Evolutionary conservation across 75 land plant genomes (phyloP), one percentile per base, ranked within the genome.

Genomic region (Sequoia sempervirens): DNA sequence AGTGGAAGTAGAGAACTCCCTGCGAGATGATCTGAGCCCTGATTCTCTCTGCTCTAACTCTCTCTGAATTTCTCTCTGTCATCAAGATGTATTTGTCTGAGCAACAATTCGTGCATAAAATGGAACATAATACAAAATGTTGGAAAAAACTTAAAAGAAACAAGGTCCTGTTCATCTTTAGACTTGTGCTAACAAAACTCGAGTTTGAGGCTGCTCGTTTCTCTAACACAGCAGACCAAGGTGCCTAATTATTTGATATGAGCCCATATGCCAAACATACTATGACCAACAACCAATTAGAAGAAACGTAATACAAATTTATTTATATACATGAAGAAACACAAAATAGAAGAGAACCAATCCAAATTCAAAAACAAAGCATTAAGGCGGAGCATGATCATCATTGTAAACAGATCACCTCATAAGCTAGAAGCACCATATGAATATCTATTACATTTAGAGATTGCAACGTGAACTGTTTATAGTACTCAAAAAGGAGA

Each of bases 1-100:
- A 76, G 85, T 82, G 12, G 94, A 89, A 68, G 94, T 91, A 56
- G 93, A 84, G 56, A 91, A 94, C n/a, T 95, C 98, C 69, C 98
- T 87, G 2, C 96, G 88, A 23, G 98, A 93, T 80, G 93, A 26
- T 46, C 91, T 78, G 18, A 85, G 37, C 34, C 99, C 96, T 74
- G 94, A 90, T 75, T 96, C 98, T 46, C 90, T 91, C 74, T 93
- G 97, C 87, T 97, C 99, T 73, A 97, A 80, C 76, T 97, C 99
- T 38, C 92, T 89, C 80, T 97, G 99, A 80, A 93, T 89, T 58
- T 97, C 98, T 84, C 95, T 95, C 99, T 97, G 75, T 86, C 80
- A 85, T 11, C 54, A 82, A 86, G 41, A 78, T n/a, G 46, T 78
- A 45, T 76, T 11, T 47, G 46, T 66, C 64, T 36, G 28, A 32